Conservation (phyloP, 2,329 filamentous ascomycete species). For the Chaetomium sp. region DNA sequence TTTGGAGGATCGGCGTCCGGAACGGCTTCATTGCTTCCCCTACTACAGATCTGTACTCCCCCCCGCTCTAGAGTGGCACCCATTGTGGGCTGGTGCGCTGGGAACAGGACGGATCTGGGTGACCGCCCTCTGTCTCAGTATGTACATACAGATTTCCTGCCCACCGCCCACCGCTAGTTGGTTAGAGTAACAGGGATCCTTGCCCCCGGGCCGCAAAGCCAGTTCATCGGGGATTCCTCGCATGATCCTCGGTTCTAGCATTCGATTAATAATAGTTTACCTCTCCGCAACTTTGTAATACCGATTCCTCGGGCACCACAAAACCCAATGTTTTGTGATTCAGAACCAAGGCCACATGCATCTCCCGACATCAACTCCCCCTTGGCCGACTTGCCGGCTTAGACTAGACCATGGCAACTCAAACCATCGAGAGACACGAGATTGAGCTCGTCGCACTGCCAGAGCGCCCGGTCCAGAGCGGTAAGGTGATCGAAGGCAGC, state of each 20-base stretch:
- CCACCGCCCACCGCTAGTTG: too few species aligned
- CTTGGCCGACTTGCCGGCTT: neutral
- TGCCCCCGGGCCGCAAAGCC: neutral
- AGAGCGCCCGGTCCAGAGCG: too few species aligned
- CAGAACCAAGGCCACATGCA: neutral
- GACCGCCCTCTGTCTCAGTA: neutral
- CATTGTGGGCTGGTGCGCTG: neutral
- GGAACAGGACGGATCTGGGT: neutral
- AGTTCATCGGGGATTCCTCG: neutral
- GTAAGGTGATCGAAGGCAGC: neutral
- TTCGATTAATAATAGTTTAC: neutral
- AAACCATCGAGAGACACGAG: neutral
- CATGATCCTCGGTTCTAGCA: neutral
- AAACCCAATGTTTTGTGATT: neutral
- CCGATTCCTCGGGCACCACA: too few species aligned
- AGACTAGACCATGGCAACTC: conserved; percentile 1
- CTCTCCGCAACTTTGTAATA: neutral
- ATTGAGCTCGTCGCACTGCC: neutral
- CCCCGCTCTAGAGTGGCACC: neutral
- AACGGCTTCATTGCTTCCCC: neutral
- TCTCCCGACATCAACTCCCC: neutral
- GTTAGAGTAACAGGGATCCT: neutral
- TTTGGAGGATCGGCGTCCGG: too few species aligned
- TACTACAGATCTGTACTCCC: too few species aligned
- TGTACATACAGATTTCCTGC: too few species aligned